Conservation (phyloP, 768 basidiomycete species). For the Podaxis sp. region DNA sequence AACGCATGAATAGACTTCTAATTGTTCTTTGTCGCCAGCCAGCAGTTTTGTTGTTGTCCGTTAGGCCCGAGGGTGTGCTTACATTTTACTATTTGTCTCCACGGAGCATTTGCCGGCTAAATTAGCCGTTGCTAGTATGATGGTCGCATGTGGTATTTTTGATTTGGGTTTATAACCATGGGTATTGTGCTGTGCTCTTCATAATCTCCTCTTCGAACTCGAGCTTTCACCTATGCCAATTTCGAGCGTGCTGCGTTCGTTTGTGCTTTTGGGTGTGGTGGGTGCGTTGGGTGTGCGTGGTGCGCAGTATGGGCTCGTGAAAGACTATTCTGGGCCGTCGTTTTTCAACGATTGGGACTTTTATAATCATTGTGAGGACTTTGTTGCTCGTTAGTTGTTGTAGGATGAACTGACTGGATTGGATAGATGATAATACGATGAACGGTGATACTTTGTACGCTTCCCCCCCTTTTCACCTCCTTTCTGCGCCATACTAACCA, state of each 20-base stretch:
- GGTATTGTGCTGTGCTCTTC: too few relatives aligned
- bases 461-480: neutral
- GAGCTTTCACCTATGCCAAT: too few relatives aligned
- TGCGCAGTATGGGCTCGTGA: slow-evolving; percentile 15
- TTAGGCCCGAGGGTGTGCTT: too few relatives aligned
- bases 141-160: too few relatives aligned
- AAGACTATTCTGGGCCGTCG: slow-evolving; percentile 23
- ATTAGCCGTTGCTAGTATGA: too few relatives aligned
- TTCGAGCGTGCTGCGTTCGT: neutral
- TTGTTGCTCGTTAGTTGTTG: neutral
- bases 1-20: too few relatives aligned
- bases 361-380: slow-evolving; percentile 5
- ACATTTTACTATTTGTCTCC: too few relatives aligned
- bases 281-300: neutral
- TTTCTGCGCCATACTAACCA: neutral
- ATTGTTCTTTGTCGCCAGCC: too few relatives aligned
- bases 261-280: neutral
- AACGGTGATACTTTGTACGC: slow-evolving; percentile 7
- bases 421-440: slow-evolving; percentile 5
- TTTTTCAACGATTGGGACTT: slow-evolving; percentile 28
- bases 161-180: too few relatives aligned
- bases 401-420: neutral
- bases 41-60: too few relatives aligned
- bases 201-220: too few relatives aligned
- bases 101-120: too few relatives aligned